A percentile compares a stretch with the other conserved stretches of the same genome.
Evolutionary conservation across 768 basidiomycete species (phyloP).

Genomic region (Crucibulum laeve): DNA sequence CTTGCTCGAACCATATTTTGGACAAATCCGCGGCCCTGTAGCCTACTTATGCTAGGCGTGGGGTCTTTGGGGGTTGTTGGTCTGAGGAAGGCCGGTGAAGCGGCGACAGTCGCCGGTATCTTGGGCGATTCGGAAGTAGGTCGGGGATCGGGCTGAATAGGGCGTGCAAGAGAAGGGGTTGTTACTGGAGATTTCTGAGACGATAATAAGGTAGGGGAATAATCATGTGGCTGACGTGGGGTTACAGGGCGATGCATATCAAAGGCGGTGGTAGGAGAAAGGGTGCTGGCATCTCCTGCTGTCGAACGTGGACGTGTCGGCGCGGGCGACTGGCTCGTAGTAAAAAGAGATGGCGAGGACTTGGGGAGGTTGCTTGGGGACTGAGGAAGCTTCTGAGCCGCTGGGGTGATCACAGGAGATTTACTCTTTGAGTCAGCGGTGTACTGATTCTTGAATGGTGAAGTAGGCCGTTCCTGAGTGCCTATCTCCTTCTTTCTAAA

Average conservation of each 20-base stretch:
- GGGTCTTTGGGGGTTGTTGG: slow-evolving; percentile 58
- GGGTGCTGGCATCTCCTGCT: too few relatives aligned
- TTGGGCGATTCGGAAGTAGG: slow-evolving; percentile 37
- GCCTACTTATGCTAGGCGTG: slow-evolving; percentile 76
- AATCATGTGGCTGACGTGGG: slow-evolving; percentile 18
- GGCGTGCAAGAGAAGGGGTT: slow-evolving; percentile 44
- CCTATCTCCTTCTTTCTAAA: slow-evolving; percentile 6
- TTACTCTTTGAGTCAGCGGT: too few relatives aligned
- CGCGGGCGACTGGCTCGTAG: too few relatives aligned
- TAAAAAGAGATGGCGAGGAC: too few relatives aligned
- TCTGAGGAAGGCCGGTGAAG: slow-evolving; percentile 60
- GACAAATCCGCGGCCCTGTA: slow-evolving; percentile 85
- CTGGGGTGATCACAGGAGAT: too few relatives aligned
- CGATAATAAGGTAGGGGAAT: slow-evolving; percentile 14
- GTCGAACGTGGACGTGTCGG: too few relatives aligned
- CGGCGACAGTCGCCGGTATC: slow-evolving; percentile 35
- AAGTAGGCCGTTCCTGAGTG: neutral
- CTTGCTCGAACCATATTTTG: slow-evolving; percentile 77
- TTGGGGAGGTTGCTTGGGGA: too few relatives aligned
- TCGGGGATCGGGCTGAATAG: slow-evolving; percentile 47
- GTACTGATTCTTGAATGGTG: too few relatives aligned
- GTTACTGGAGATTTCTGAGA: slow-evolving; percentile 30
- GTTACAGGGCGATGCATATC: slow-evolving; percentile 18
- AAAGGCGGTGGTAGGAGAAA: too few relatives aligned
- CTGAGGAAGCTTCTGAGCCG: too few relatives aligned